Base-by-base conservation (phyloP, 192 early-diverging fungal species). In the Backusella sp. region DNA sequence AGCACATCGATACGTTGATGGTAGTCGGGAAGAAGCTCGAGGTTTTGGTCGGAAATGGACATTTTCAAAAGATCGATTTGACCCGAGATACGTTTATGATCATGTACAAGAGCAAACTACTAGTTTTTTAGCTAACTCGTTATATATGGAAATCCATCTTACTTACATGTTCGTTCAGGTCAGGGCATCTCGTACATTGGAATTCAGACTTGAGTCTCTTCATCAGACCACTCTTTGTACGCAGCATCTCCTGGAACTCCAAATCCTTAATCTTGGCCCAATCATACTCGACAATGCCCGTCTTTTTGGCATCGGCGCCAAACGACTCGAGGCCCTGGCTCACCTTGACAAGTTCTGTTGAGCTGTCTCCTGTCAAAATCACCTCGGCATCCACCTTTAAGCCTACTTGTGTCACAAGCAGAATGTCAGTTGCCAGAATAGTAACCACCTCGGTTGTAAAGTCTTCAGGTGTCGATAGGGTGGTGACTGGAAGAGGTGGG, bases 11-110 rank as follows among this genome's bases (percentile, higher is more conserved):
- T 82, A 1, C 96, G 89, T 80, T 95, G 91, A 52, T 95, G 86
- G 79, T 98, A 99, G 77, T 98, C 98, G 0, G 97, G 97, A 4
- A 98, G 79, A 6, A 98, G 86, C 68, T 96, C 94, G 17, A 99
- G 88, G 77, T 98, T 98, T 78, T 96, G 93, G 67, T 97, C 95
- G 0, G 94, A 96, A 21, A 98, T 92, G 44, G 87, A 91, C 56
- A 90, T 84, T 23, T 90, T 86, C 65, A 99, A 82, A 52, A 92
- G 88, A 34, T 94, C 90, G 4, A 97, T 80, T 77, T 94, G 89
- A 1, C 77, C 77, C 68, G 93, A 85, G 8, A 98, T 85, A 66
- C 82, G 78, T 26, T 87, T 86, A 65, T 93, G 88, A 21, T 72
- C 80, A 72, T 88, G 85, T 9, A 88, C 76, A 66, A 85, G 71